Evolutionary conservation across 2,329 filamentous ascomycete species (phyloP), one percentile per base, ranked within the genome.

Genomic region (Colletotrichum endophyticum): DNA sequence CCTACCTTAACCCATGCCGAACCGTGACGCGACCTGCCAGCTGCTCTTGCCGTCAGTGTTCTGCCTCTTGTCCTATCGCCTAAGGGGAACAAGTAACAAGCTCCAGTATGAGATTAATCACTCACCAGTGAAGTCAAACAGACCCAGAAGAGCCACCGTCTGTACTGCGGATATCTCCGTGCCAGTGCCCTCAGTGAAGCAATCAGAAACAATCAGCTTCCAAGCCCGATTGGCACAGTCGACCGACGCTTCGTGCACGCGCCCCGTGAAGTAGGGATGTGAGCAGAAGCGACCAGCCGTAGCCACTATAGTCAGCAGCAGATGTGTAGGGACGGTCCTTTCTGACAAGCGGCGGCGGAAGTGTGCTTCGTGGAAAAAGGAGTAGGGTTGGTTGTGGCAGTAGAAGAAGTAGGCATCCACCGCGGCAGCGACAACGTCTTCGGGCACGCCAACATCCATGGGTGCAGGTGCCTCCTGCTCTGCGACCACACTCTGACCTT

Each of bases 101-200:
- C 7, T 28, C 25, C 25, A 59, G 25, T 27, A 27, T 28, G 56
- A 28, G 25, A 59, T 5, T 8, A 27, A 28, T 15, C 8, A 71
- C 81, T 71, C 79, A 85, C 85, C 82, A 8, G 84, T 84, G 73
- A 83, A 86, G 49, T 86, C 84, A 57, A 85, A 82, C 9, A 85
- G 80, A 5, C 84, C 82, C 16, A 86, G 76, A 30, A 86, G 74
- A 11, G 82, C 84, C 4, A 84, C 81, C 0, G 85, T 83, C 69
- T 87, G 85, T 5, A 86, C 83, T 3, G 84, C 82, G 64, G 80
- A 76, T 6, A 85, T 79, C 44, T 83, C 81, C 19, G 84, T 71
- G 66, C 81, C 71, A 63, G 80, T 74, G 68, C 81, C 80, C 70
- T 82, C 72, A 3, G 81, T 79, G 66, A 86, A 83, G 72, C 84